Evolutionary conservation across 768 basidiomycete species (phyloP).

Genomic region (Termitomyces sp.): DNA sequence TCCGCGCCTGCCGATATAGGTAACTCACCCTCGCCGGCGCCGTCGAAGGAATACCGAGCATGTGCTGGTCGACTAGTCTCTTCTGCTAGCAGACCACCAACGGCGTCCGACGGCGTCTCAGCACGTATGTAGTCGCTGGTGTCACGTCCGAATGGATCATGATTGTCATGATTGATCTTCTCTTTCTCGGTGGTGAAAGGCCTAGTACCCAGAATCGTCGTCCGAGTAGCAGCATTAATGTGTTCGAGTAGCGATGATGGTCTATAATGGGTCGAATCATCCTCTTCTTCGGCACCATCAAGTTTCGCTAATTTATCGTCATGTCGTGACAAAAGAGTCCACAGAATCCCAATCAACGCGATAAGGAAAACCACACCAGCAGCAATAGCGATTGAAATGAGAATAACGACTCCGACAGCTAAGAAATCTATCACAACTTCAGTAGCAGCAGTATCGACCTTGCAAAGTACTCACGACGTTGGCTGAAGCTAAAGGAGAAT

Average conservation of each 20-base stretch:
- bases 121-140: constrained; percentile 74
- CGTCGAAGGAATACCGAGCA: constrained; percentile 81
- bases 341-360: constrained; percentile 78
- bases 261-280: constrained; percentile 69
- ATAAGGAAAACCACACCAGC: constrained; percentile 90
- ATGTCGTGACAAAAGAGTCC: constrained; percentile 80
- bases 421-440: constrained; percentile 61
- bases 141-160: constrained; percentile 67
- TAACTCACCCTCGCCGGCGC: constrained; percentile 72
- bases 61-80: constrained; percentile 70
- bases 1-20: constrained; percentile 62
- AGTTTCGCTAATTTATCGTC: constrained; percentile 67
- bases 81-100: constrained; percentile 57
- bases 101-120: constrained; percentile 74
- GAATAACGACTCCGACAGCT: constrained; percentile 87
- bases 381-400: constrained; percentile 95
- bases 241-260: constrained; percentile 87
- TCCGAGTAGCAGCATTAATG: constrained; percentile 85
- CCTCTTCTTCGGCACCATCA: constrained; percentile 61
- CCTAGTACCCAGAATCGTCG: constrained; percentile 64
- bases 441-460: constrained; percentile 5
- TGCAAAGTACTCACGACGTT: constrained; percentile 47
- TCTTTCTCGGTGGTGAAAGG: constrained; percentile 48
- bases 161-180: constrained; percentile 27
- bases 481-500: constrained; percentile 66